Evolutionary conservation across 345 rosid species (phyloP), one percentile per base, ranked within the genome.

Genomic region (Arabis alpina): DNA sequence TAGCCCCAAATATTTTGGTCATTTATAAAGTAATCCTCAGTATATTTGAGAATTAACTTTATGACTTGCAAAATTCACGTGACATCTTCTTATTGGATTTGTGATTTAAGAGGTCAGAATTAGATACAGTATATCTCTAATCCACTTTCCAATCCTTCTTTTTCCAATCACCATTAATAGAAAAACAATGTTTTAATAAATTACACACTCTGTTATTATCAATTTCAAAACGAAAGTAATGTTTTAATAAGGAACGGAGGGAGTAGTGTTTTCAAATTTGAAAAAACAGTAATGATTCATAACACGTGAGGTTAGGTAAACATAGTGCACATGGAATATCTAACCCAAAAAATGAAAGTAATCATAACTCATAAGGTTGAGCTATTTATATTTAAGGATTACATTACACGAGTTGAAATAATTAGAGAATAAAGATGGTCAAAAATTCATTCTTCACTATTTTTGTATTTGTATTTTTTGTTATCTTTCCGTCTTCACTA

Each of bases 361-460:
- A 28, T 28, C 4, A 28, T 19, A 19, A n/a, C n/a, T n/a, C n/a
- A n/a, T n/a, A 28, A 28, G 7, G 36, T 32, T 32, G 2, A 19
- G 23, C 23, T 19, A 19, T 19, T 19, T 19, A 19, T 19, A 19
- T 19, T 19, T 19, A 0, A 1, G 23, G 1, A 1, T 19, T 19
- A 19, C 23, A 19, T 19, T 28, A 28, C 32, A 5, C 32, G 32
- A 36, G 9, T 36, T 36, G 40, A 36, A 4, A 32, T 4, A 6
- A 8, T 51, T 24, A 14, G 32, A 50, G n/a, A 11, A 23, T 50
- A 34, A 34, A 44, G 36, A 69, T 68, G 73, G 57, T 58, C 6
- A 69, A 48, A 45, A 14, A 56, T 47, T 24, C 2, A 0, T 45
- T 45, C 2, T 37, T 8, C 37, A 19, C 3, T 5, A 4, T 23